Percentiles rank a stretch among this genome's conserved stretches.
Evolutionary conservation across 306 rosid genomes (phyloP).

Genomic region (Acacia confusa): DNA sequence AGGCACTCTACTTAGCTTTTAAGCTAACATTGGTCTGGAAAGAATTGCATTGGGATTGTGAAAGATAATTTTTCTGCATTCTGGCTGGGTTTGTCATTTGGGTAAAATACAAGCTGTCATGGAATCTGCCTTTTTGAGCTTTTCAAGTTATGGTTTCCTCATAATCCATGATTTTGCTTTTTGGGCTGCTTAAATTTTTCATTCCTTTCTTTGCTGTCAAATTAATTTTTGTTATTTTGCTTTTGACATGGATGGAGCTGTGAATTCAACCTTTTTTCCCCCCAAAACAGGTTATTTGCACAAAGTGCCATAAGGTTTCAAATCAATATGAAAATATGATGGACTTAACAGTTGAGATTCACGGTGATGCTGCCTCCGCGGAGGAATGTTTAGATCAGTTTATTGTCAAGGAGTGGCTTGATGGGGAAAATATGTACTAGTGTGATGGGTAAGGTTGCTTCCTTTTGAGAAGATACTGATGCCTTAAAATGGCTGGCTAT

Average conservation of each 20-base stretch:
- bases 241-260: conserved; percentile 19
- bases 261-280: not conserved
- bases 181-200: not conserved
- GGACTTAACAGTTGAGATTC: no score
- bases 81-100: conserved; percentile 11
- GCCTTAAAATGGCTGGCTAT: conserved; percentile 10
- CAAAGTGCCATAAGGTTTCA: conserved; percentile 72
- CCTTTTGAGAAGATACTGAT: no score
- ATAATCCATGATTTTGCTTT: conserved; percentile 8
- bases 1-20: not conserved
- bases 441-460: no score
- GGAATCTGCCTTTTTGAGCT: not conserved
- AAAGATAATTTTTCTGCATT: conserved; percentile 12
- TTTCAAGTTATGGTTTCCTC: conserved; percentile 3
- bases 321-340: no score
- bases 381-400: no score
- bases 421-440: no score
- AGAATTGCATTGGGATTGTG: not conserved
- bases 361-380: no score
- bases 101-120: conserved; percentile 4
- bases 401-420: no score
- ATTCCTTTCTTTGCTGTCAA: not conserved
- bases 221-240: conserved; percentile 10
- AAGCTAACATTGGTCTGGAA: not conserved
- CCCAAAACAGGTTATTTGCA: conserved; percentile 72